These are phyloP conservation scores for Mycena belliarum DNA, from an alignment of 768 basidiomycete species.

Conservation along the genomic window DNA sequence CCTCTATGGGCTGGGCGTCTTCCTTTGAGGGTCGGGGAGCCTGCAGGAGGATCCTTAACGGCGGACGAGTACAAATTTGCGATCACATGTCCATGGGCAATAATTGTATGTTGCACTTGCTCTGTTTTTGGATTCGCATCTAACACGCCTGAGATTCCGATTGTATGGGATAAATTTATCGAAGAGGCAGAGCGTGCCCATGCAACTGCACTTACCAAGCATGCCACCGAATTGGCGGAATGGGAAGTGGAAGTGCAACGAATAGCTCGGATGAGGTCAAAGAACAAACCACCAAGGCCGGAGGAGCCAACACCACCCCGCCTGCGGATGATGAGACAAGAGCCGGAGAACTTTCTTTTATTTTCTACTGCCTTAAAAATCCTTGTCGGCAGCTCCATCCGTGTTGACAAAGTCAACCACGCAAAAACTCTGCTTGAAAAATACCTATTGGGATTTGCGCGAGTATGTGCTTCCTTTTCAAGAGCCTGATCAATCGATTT, in stretches of 20 bases:
- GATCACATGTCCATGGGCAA: slow-evolving; percentile 10
- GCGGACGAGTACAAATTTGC: slow-evolving; percentile 30
- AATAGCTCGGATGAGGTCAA: background rate
- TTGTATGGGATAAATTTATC: slow-evolving; percentile 16
- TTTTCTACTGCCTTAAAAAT: slow-evolving; percentile 24
- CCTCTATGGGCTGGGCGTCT: slow-evolving; percentile 7
- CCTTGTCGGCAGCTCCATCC: slow-evolving; percentile 15
- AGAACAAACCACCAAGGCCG: background rate
- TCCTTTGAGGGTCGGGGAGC: slow-evolving; percentile 8
- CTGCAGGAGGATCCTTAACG: slow-evolving; percentile 24
- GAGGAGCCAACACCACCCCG: background rate
- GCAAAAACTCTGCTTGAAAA: slow-evolving; percentile 4
- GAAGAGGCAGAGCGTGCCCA: background rate
- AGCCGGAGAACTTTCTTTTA: slow-evolving; percentile 18
- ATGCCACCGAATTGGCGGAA: too few relatives aligned
- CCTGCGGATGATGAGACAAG: slow-evolving; percentile 19
- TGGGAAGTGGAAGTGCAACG: background rate
- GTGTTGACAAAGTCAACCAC: background rate
- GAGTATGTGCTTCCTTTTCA: slow-evolving; percentile 7
- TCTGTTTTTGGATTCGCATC: too few relatives aligned
- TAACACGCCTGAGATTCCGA: slow-evolving; percentile 15
- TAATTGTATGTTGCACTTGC: slow-evolving; percentile 17
- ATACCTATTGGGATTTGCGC: slow-evolving; percentile 6
- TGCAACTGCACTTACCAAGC: too few relatives aligned
- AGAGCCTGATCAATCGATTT: background rate